These are phyloP conservation scores for Cercospora sojina DNA, from an alignment of 2,329 filamentous ascomycete species.

Conservation along the genomic window DNA sequence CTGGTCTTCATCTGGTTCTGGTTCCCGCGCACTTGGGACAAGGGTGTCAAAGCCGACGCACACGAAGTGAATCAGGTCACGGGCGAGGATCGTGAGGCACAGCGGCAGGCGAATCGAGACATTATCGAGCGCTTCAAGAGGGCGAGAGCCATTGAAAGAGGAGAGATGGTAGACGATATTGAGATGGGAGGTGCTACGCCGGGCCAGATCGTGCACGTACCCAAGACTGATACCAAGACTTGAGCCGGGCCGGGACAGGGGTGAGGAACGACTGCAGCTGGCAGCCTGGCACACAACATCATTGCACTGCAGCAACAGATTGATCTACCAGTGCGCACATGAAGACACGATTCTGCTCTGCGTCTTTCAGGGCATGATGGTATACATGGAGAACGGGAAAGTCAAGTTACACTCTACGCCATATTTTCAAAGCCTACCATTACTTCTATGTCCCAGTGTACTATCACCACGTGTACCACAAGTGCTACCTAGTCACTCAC, in stretches of 20 bases:
- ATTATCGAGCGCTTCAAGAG: conserved; percentile 24
- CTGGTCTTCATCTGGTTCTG: conserved; percentile 34
- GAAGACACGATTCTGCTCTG: too few relatives aligned
- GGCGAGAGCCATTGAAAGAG: conserved; percentile 22
- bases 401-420: too few relatives aligned
- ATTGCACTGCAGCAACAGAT: too few relatives aligned
- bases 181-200: conserved; percentile 9
- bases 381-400: too few relatives aligned
- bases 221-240: conserved; percentile 1
- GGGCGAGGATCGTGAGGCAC: conserved; percentile 17
- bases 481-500: too few relatives aligned
- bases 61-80: conserved; percentile 17
- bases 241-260: neutral
- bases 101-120: conserved; percentile 21
- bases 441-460: too few relatives aligned
- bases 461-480: too few relatives aligned
- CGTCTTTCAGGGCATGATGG: too few relatives aligned
- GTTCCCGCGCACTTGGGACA: conserved; percentile 32
- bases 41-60: conserved; percentile 28
- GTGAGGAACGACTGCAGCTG: neutral
- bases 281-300: too few relatives aligned
- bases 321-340: too few relatives aligned
- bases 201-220: neutral
- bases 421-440: too few relatives aligned
- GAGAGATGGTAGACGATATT: conserved; percentile 16